Evolutionary conservation across 108 stramenopile genomes (phyloP).

Genomic region (Hondaea fermentalgiana): DNA sequence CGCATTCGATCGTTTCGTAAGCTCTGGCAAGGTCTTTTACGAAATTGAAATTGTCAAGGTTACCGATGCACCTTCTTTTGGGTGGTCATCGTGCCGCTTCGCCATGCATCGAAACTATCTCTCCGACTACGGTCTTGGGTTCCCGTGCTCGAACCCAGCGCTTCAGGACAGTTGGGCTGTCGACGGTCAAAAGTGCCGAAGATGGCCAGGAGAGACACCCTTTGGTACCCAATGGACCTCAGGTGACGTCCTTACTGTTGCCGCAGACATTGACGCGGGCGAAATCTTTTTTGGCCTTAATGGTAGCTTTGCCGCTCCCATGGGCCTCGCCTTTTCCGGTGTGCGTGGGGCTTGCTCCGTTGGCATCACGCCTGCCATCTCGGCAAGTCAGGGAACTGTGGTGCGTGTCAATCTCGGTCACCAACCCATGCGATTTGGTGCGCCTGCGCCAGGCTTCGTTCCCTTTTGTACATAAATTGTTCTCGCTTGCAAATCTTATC

Average conservation of each 20-base stretch:
- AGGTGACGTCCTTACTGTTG: not conserved
- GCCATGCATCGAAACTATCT: not conserved
- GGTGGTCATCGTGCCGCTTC: not conserved
- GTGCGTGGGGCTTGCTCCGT: not conserved
- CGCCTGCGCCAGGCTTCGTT: not conserved
- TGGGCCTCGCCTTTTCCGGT: not conserved
- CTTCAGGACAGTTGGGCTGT: not conserved
- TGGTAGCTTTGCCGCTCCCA: not conserved
- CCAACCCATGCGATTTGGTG: not conserved
- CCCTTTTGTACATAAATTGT: not conserved
- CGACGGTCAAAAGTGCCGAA: not conserved
- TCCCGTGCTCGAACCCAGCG: not conserved
- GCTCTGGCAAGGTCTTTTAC: not conserved
- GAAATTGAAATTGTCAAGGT: not conserved
- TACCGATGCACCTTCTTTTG: not conserved
- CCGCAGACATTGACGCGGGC: not conserved
- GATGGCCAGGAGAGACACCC: not conserved
- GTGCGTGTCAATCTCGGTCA: not conserved
- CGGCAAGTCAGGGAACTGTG: not conserved
- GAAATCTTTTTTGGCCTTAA: not conserved
- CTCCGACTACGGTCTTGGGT: not conserved
- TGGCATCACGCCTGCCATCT: not conserved
- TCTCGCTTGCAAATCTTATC: too few species aligned
- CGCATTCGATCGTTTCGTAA: not conserved
- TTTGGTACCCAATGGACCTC: not conserved